These are phyloP conservation scores for Elasticomyces elasticus DNA, from an alignment of 495 filamentous ascomycete genomes.

Conservation along the genomic window DNA sequence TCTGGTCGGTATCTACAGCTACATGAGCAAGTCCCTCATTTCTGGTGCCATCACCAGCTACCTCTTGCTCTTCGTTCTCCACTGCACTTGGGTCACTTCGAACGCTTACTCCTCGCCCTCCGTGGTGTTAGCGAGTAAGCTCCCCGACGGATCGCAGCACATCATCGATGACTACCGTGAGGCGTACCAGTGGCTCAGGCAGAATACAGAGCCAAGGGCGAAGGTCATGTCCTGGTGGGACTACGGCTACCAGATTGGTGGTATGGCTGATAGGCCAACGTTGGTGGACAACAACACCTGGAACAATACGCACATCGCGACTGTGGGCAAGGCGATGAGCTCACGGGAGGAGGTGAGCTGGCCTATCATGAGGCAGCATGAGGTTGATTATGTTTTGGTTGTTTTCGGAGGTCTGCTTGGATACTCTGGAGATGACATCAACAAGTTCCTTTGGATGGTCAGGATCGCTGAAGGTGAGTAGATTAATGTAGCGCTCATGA, in stretches of 20 bases:
- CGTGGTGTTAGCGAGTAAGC: slow-evolving; percentile 82
- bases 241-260: slow-evolving; percentile 99
- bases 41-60: slow-evolving; percentile 64
- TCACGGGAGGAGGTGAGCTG: slow-evolving; percentile 96
- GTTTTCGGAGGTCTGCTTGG: slow-evolving; percentile 95
- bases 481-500: too few species aligned
- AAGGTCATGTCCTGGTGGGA: slow-evolving; percentile 99
- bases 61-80: slow-evolving; percentile 84
- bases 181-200: slow-evolving; percentile 98
- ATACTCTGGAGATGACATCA: slow-evolving; percentile 99
- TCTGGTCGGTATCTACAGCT: slow-evolving; percentile 72
- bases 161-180: slow-evolving; percentile 99
- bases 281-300: slow-evolving; percentile 99
- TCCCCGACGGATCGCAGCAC: slow-evolving; percentile 92
- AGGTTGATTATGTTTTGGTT: slow-evolving; percentile 95
- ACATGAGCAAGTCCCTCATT: slow-evolving; percentile 65
- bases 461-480: slow-evolving; percentile 73
- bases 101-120: slow-evolving; percentile 98
- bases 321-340: slow-evolving; percentile 98
- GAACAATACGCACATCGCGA: slow-evolving; percentile 99
- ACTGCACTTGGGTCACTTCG: slow-evolving; percentile 99
- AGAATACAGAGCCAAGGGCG: slow-evolving; percentile 86
- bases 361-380: slow-evolving; percentile 94
- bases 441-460: slow-evolving; percentile 99
- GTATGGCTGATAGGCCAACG: slow-evolving; percentile 96